Evolutionary conservation across 306 rosid species (phyloP).

Genomic region (Rosa lucieae): DNA sequence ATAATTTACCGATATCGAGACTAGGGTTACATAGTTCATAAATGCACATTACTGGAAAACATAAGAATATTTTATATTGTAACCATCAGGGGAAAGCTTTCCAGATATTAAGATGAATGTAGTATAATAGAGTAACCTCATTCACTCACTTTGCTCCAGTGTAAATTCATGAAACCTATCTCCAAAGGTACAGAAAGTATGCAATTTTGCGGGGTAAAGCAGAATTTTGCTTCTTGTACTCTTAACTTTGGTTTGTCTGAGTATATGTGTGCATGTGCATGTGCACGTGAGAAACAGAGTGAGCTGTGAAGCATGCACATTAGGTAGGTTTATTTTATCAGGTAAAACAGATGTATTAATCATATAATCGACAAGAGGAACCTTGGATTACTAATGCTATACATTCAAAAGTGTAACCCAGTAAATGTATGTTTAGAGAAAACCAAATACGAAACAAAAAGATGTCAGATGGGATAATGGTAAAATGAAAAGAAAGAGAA

Average conservation of each 20-base stretch:
- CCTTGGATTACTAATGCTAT: not conserved
- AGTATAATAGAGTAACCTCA: not conserved
- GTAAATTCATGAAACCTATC: not conserved
- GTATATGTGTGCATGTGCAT: not conserved
- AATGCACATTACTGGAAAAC: not conserved
- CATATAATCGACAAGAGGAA: not conserved
- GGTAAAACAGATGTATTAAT: not conserved
- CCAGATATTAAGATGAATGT: not conserved
- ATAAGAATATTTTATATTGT: not conserved
- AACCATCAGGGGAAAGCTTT: not conserved
- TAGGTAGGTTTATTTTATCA: not conserved
- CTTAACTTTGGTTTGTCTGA: not conserved
- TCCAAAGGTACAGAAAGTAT: not conserved
- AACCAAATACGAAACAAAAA: not conserved
- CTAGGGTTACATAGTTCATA: not conserved
- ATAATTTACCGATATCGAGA: not conserved
- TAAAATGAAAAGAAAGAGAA: conserved; percentile 24
- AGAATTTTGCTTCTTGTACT: not conserved
- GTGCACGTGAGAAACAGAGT: not conserved
- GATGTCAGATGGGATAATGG: not conserved
- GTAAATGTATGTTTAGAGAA: not conserved
- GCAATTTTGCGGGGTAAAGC: not conserved
- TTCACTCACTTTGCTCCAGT: not conserved
- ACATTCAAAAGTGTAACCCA: not conserved
- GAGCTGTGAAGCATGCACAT: not conserved